Evolutionary conservation across 192 early-diverging fungal genomes (phyloP), one percentile per base, ranked within the genome.

Genomic region (Backusella sp.): DNA sequence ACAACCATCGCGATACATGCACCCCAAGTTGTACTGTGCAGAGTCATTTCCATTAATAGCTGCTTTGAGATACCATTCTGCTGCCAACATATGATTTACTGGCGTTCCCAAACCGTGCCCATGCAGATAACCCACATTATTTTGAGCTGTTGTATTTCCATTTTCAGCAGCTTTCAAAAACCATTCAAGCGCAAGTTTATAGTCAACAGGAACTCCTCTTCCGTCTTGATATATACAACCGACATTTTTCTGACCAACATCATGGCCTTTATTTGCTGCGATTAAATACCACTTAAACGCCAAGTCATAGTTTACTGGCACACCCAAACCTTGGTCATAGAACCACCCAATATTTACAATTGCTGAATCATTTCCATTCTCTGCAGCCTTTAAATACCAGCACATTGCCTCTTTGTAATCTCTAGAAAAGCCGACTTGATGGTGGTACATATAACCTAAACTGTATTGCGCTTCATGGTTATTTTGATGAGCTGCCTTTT

Each of bases 91-190:
- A 49, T n/a, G 46, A n/a, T 49, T n/a, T 49, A 49, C 6, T n/a
- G 19, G 46, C 7, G n/a, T 19, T 0, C 94, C 94, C 42, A 94
- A 83, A 12, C 93, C 95, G 73, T 88, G 92, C 36, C 90, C 88
- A 69, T 91, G 88, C 72, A 93, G 93, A 75, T 86, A 92, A 1
- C 91, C 95, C 23, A 94, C 84, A 73, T 94, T 95, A 82, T 91
- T 93, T 77, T 95, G 92, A 19, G 95, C 93, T 90, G 90, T 90
- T 6, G 93, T 87, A 79, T 94, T 91, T 76, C 90, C 88, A 53
- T 90, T 82, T 44, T 91, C 76, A 1, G 93, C 92, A 15, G 93
- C 88, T 67, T 86, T 82, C 21, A 89, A 80, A 73, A 93, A 88
- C 82, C 93, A 88, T 34, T 86, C 77, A 1, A 92, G 80, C 8